Base-by-base conservation (phyloP, 169 alveolate genomes). In the Babesia gibsoni region DNA sequence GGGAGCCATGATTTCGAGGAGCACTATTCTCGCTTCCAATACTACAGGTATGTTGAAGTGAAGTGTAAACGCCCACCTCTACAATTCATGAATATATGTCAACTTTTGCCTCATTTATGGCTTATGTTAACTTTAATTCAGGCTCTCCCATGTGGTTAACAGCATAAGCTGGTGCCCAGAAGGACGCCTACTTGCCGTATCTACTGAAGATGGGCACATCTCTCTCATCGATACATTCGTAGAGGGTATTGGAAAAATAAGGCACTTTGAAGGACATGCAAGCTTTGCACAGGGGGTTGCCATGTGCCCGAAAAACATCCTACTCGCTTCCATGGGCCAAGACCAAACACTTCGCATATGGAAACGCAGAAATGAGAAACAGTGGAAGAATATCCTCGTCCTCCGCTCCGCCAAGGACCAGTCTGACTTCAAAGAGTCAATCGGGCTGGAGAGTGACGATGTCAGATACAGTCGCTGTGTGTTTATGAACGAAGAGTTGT, bases 311-410 rank as follows among this genome's bases (percentile, higher is more conserved):
- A 72, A 85, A 37, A 83, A 83, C 56, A 84, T 86, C 36, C 74
- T 77, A 58, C 52, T 92, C 52, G 96, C 95, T 20, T 91, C 96
- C n/a, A 93, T 90, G 59, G 88, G 95, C 43, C 90, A 93, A 46
- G 96, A 92, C 45, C 95, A 91, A 64, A 87, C 88, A 1, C 75
- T 88, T 27, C 53, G 89, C 52, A 73, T 88, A 35, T 88, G 93
- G 93, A 88, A 88, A 52, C 63, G 89, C 41, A 65, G 87, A 52
- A 54, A 53, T 23, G 90, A 88, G 45, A 88, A 83, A 67, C 65
- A 77, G 32, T 88, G 93, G 93, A 88, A 88, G 73, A 81, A 42
- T 29, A 64, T 79, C 30, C 59, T 79, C 12, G 79, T 79, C 22
- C 73, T 79, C 7, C 52, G 46, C 43, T 46, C 57, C 10, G 70